Base-by-base conservation (phyloP, 768 basidiomycete species). In the Termitomyces sp. region DNA sequence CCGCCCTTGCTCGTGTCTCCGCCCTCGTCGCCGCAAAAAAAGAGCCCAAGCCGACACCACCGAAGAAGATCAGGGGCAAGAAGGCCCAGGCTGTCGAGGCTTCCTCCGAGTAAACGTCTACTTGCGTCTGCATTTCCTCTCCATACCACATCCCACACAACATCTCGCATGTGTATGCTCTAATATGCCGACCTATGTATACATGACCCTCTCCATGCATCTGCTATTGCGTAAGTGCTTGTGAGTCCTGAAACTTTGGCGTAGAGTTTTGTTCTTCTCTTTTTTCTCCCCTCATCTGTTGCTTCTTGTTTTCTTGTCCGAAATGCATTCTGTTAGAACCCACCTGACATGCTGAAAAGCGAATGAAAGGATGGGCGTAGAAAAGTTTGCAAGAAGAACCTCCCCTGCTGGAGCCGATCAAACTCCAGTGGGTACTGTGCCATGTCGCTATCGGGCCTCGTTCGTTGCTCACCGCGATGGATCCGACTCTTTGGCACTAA, bases 301-400 rank as follows among this genome's bases (percentile, higher is more conserved):
- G 53, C 49, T 43, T 12, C 42, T 52, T 46, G 24, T 48, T 51
- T 50, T 55, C 9, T n/a, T 26, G 42, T 48, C 57, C 53, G 55
- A 54, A 65, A 76, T 72, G 89, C 90, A 92, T 75, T 86, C 85
- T 82, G 86, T 86, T 92, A 92, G 90, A 92, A 90, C 90, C 90
- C 88, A 79, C 88, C 83, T 87, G 87, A 90, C 69, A 63, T 72
- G 73, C 80, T 75, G 66, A 67, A 72, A 72, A 78, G 79, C 74
- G 73, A 71, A 86, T 86, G 88, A 91, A 88, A 59, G 79, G 88
- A 74, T 79, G 89, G 88, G 90, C 83, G 90, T 93, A 88, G 90
- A 93, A 39, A 90, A 76, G 88, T 88, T 81, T 93, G 90, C 90
- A 84, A 93, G 73, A 93, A 72, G 65, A 79, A 77, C 71, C 71